Conservation (phyloP, 2,329 filamentous ascomycete genomes). For the Leptosphaerulina australis region DNA sequence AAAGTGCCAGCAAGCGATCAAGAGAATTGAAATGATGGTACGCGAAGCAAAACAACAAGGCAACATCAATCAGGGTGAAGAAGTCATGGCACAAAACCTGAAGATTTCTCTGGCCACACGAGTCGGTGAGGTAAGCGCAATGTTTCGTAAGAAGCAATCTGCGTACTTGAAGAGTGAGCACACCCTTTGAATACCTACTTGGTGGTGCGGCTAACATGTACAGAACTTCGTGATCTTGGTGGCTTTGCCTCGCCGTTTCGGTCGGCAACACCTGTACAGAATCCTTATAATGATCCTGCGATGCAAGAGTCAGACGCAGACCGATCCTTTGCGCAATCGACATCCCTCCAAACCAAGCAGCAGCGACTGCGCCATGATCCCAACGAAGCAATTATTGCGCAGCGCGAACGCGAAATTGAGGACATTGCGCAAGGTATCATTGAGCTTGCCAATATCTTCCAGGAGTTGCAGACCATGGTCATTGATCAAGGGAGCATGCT, state of each 20-base stretch:
- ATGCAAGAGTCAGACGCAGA: constrained; percentile 89
- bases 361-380: constrained; percentile 66
- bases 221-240: constrained; percentile 54
- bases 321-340: constrained; percentile 86
- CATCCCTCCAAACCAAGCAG: constrained; percentile 78
- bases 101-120: constrained; percentile 87
- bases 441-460: constrained; percentile 93
- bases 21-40: constrained; percentile 86
- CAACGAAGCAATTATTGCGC: constrained; percentile 78
- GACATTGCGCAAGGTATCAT: constrained; percentile 99
- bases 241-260: constrained; percentile 58
- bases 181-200: not conserved
- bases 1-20: constrained; percentile 85
- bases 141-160: constrained; percentile 96
- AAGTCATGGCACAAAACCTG: constrained; percentile 95
- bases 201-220: constrained; percentile 19
- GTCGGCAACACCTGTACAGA: constrained; percentile 55
- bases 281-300: constrained; percentile 81
- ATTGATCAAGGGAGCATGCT: constrained; percentile 60
- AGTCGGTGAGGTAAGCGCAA: constrained; percentile 89
- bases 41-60: constrained; percentile 76
- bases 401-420: constrained; percentile 95
- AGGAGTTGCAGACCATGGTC: constrained; percentile 91
- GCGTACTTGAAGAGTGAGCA: constrained; percentile 86
- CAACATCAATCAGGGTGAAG: constrained; percentile 78